Conservation (phyloP, 768 basidiomycete genomes). For the Boletus rubescentipes region DNA sequence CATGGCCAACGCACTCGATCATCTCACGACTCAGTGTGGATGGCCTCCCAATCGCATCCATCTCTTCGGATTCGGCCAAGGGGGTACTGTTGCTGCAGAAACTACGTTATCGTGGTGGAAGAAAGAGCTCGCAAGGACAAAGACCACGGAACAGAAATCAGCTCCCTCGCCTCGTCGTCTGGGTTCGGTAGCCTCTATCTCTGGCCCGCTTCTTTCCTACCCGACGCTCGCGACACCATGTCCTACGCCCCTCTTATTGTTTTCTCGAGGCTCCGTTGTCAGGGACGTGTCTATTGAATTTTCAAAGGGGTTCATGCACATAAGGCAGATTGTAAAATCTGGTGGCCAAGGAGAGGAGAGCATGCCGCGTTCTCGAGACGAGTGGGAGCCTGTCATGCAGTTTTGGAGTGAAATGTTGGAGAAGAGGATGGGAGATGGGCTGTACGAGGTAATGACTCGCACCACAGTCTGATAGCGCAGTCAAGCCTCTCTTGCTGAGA, state of each 20-base stretch:
- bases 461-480: slow-evolving; percentile 1
- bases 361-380: slow-evolving; percentile 75
- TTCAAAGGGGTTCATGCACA: slow-evolving; percentile 55
- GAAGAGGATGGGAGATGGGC: slow-evolving; percentile 54
- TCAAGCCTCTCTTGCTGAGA: background rate
- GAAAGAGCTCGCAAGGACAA: slow-evolving; percentile 21
- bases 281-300: slow-evolving; percentile 49
- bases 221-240: slow-evolving; percentile 56
- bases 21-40: slow-evolving; percentile 56
- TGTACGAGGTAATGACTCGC: slow-evolving; percentile 66
- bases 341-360: slow-evolving; percentile 40
- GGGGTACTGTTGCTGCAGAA: slow-evolving; percentile 77
- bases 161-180: slow-evolving; percentile 35
- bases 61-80: slow-evolving; percentile 86
- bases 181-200: slow-evolving; percentile 67
- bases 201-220: slow-evolving; percentile 75
- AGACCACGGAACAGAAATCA: slow-evolving; percentile 4
- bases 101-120: slow-evolving; percentile 59
- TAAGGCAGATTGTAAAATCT: slow-evolving; percentile 49
- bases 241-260: slow-evolving; percentile 62
- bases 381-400: slow-evolving; percentile 83
- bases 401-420: slow-evolving; percentile 78
- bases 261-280: slow-evolving; percentile 51
- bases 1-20: slow-evolving; percentile 49
- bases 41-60: slow-evolving; percentile 78